phyloP scores from a whole-genome alignment of 345 rosid species.

The Mallotus nudiflorus region DNA sequence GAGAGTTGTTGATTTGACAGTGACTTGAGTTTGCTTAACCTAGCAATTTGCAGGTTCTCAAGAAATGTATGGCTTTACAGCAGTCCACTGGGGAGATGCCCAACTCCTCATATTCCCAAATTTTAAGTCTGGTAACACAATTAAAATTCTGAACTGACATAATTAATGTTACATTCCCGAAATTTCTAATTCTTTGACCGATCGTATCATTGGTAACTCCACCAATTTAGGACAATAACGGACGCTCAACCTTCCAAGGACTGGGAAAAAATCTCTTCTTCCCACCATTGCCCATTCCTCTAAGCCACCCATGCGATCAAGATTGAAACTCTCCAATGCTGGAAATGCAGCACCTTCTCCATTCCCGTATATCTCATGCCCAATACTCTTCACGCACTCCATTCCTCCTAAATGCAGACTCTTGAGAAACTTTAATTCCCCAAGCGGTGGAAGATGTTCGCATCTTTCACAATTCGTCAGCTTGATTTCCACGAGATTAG shows the following conservation, averaged over 20 bases:
- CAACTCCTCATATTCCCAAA: neutral
- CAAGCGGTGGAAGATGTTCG: slow-evolving; percentile 12
- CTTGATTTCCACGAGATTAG: slow-evolving; percentile 5
- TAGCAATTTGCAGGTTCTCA: neutral
- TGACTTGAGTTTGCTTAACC: neutral
- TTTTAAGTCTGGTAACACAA: neutral
- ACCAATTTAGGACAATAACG: neutral
- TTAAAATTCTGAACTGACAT: neutral
- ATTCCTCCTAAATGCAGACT: neutral
- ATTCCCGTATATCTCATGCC: neutral
- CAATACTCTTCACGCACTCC: neutral
- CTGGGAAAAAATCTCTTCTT: neutral
- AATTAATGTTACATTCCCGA: neutral
- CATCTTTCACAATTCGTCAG: neutral
- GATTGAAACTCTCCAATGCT: neutral
- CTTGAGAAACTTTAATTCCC: slow-evolving; percentile 6
- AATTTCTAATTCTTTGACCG: neutral
- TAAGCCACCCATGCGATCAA: neutral
- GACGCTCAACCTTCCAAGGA: neutral
- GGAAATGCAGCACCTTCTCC: slow-evolving; percentile 1
- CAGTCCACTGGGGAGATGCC: neutral
- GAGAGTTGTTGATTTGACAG: slow-evolving; percentile 9
- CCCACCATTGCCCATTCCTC: neutral
- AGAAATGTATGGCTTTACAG: neutral
- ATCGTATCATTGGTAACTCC: neutral